These are phyloP conservation scores for Camelina hispida DNA, from an alignment of 345 rosid genomes.

Conservation along the genomic window DNA sequence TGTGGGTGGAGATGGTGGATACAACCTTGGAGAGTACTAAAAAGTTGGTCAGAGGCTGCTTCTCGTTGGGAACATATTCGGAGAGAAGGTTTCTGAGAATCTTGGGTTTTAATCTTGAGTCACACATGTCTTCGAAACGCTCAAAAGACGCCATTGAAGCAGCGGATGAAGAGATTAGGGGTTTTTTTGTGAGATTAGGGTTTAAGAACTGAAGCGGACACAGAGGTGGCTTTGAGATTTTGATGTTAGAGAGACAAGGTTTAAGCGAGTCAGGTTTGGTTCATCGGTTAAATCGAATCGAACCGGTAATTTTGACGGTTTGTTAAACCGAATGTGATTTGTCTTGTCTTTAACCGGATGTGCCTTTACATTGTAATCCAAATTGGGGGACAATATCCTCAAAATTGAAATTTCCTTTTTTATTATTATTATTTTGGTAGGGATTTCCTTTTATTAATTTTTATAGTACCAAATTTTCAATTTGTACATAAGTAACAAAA, in stretches of 20 bases:
- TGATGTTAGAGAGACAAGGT: not conserved
- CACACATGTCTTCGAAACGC: conserved; percentile 55
- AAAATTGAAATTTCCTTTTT: too few species aligned
- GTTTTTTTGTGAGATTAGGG: conserved; percentile 40
- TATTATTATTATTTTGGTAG: too few species aligned
- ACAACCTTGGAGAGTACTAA: conserved; percentile 54
- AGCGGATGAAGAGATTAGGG: not conserved
- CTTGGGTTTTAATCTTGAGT: conserved; percentile 61
- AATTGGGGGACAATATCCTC: not conserved
- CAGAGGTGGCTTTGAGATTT: not conserved
- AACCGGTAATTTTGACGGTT: not conserved
- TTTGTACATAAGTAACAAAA: not conserved
- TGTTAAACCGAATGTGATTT: not conserved
- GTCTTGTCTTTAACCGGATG: not conserved
- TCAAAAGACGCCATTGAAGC: conserved; percentile 55
- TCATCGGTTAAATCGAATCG: not conserved
- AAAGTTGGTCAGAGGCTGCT: conserved; percentile 51
- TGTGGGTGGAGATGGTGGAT: conserved; percentile 52
- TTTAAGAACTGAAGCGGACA: conserved; percentile 32
- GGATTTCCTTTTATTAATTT: too few species aligned
- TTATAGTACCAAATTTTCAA: too few species aligned
- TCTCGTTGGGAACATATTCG: conserved; percentile 65
- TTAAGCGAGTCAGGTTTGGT: not conserved
- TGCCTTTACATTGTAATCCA: not conserved
- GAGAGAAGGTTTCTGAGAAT: conserved; percentile 58